Percentiles rank a stretch among this genome's conserved stretches.
Conservation (phyloP, 495 filamentous ascomycete genomes). For the Xylaria venustula region DNA sequence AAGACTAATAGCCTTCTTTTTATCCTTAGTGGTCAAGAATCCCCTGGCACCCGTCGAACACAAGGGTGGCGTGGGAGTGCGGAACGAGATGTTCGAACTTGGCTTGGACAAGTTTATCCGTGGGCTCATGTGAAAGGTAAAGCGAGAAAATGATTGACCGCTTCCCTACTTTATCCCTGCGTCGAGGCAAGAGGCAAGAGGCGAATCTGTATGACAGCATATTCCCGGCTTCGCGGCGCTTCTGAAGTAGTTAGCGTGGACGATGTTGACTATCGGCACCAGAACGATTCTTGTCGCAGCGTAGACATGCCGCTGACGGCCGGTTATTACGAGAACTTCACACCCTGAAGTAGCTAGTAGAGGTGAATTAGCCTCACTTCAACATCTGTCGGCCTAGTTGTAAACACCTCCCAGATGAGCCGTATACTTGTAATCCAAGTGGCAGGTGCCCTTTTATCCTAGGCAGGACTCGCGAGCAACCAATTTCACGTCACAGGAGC, state of each 20-base stretch:
- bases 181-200: too few relatives aligned
- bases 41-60: conserved; percentile 89
- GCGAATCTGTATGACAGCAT: too few relatives aligned
- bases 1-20: conserved; percentile 5
- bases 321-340: too few relatives aligned
- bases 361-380: background rate
- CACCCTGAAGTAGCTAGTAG: too few relatives aligned
- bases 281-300: too few relatives aligned
- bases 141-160: background rate
- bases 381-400: background rate
- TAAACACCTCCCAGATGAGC: background rate
- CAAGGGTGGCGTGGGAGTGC: conserved; percentile 81
- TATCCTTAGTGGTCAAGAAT: conserved; percentile 78
- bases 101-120: conserved; percentile 82
- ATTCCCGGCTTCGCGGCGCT: too few relatives aligned
- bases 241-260: too few relatives aligned
- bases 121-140: conserved; percentile 44
- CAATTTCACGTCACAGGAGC: background rate
- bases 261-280: too few relatives aligned
- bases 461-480: background rate
- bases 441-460: too few relatives aligned
- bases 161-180: background rate
- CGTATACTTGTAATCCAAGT: background rate
- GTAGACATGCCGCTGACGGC: too few relatives aligned
- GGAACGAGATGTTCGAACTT: conserved; percentile 91